A percentile compares a stretch with the other conserved stretches of the same genome.
Conservation (phyloP, 257 asterid genomes). For the Solanum arcanum region DNA sequence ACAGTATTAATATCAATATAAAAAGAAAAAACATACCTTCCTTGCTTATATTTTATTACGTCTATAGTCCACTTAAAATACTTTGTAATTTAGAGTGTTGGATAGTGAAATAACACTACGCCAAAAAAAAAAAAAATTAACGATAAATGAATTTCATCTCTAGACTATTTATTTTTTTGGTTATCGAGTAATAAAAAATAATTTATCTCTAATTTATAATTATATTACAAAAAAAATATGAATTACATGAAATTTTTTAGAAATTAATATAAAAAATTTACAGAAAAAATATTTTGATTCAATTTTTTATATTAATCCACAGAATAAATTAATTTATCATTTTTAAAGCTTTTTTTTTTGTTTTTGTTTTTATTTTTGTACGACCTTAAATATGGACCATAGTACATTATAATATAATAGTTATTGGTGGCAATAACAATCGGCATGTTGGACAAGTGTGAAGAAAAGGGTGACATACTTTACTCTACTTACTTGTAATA, state of each 20-base stretch:
- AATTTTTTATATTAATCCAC: accelerated
- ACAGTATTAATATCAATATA: neutral
- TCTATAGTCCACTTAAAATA: neutral
- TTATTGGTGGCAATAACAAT: neutral
- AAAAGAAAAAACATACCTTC: neutral
- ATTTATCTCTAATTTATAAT: no score
- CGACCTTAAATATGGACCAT: neutral
- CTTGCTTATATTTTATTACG: neutral
- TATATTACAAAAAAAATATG: no score
- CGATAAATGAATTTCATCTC: no score
- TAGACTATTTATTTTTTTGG: no score
- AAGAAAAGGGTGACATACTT: neutral
- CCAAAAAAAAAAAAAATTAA: no score
- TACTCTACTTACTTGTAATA: neutral
- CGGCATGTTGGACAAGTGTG: slow-evolving; percentile 23
- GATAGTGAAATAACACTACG: neutral
- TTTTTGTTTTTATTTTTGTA: neutral
- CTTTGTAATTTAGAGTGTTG: neutral
- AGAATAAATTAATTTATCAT: no score
- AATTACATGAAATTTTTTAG: no score
- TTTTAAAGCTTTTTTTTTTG: no score
- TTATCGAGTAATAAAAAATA: neutral
- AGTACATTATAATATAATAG: neutral
- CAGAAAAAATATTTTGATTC: no score
- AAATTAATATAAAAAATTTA: no score